Evolutionary conservation across 2,329 filamentous ascomycete genomes (phyloP).

Genomic region (Arthroderma sp.): DNA sequence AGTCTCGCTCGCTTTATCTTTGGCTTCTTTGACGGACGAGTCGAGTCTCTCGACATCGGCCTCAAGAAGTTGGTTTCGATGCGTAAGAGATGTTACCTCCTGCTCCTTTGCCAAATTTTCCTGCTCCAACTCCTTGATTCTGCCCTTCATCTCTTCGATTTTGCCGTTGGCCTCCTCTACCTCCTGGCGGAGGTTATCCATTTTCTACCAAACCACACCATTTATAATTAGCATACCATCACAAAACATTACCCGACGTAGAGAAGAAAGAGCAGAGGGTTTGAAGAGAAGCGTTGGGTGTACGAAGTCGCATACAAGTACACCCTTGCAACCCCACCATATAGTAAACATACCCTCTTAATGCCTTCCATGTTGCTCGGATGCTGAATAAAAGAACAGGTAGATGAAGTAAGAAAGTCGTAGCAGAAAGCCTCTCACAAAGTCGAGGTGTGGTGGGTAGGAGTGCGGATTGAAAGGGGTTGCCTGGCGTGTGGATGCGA

Average conservation of each 20-base stretch:
- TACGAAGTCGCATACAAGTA: no score
- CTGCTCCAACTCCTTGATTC: slow-evolving; percentile 83
- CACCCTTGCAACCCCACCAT: neutral
- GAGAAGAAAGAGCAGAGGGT: no score
- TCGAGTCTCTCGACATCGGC: slow-evolving; percentile 87
- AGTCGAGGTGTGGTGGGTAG: slow-evolving; percentile 17
- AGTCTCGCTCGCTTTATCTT: slow-evolving; percentile 73
- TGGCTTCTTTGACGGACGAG: slow-evolving; percentile 66
- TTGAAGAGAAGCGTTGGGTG: no score
- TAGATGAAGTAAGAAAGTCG: no score
- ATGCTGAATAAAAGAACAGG: slow-evolving; percentile 12
- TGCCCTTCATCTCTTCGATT: slow-evolving; percentile 73
- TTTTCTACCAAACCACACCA: slow-evolving; percentile 6
- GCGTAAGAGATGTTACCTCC: slow-evolving; percentile 88
- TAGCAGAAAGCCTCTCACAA: no score
- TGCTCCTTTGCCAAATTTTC: slow-evolving; percentile 95
- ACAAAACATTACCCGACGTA: no score
- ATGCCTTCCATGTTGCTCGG: slow-evolving; percentile 63
- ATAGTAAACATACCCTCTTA: slow-evolving; percentile 58
- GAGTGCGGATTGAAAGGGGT: slow-evolving; percentile 12
- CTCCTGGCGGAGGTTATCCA: slow-evolving; percentile 69
- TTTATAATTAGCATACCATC: neutral
- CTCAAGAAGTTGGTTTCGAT: slow-evolving; percentile 91
- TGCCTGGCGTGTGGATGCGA: neutral
- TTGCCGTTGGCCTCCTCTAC: slow-evolving; percentile 71